Evolutionary conservation across 208 protist genomes (phyloP).

Genomic region (Trichomonas gallinae): DNA sequence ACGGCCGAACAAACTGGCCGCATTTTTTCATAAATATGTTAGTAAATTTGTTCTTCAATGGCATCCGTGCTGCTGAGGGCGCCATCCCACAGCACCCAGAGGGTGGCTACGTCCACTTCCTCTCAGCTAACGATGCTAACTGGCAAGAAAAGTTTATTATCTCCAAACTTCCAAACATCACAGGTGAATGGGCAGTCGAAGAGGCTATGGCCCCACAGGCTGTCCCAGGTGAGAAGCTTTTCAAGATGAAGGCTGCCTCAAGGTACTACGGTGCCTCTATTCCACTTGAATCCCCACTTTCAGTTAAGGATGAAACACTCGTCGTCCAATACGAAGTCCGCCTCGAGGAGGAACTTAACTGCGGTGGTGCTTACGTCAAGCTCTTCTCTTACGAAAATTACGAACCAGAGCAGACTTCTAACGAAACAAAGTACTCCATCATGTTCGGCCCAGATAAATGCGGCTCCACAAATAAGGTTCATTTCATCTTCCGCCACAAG

Average conservation of each 20-base stretch:
- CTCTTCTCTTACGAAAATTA: constrained; percentile 8
- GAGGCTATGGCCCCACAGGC: not conserved
- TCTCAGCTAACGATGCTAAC: not conserved
- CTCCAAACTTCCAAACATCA: not conserved
- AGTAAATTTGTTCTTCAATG: not conserved
- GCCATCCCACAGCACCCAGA: not conserved
- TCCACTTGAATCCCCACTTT: constrained; percentile 6
- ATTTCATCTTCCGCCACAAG: constrained; percentile 39
- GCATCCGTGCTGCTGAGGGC: not conserved
- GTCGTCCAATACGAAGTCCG: constrained; percentile 39
- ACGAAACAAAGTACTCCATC: constrained; percentile 36
- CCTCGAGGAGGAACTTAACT: constrained; percentile 33
- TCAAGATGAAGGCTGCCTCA: not conserved
- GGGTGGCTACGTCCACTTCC: not conserved
- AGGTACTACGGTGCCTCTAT: not conserved
- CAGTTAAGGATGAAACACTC: not conserved
- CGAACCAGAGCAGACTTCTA: not conserved
- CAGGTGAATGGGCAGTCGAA: constrained; percentile 18
- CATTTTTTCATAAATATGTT: not conserved
- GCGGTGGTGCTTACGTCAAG: constrained; percentile 45
- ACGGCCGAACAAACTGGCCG: not conserved
- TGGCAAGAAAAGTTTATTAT: not conserved
- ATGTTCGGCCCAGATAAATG: constrained; percentile 50
- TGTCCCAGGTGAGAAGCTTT: not conserved
- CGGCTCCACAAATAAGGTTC: constrained; percentile 35